Evolutionary conservation across 768 basidiomycete genomes (phyloP).

Genomic region (Hirschioporus abietinus): DNA sequence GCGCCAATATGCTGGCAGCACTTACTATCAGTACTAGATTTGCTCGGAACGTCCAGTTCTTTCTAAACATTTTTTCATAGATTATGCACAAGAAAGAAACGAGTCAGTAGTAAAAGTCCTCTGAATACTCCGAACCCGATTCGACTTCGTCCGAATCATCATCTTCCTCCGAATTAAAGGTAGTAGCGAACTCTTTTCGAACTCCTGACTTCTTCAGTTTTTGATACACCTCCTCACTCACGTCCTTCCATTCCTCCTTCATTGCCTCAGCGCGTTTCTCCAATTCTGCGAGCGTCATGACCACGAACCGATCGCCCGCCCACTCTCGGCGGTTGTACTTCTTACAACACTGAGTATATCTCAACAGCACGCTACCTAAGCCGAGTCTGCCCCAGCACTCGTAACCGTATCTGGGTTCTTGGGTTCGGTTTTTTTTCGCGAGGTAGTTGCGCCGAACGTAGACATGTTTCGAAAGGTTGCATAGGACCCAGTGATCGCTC

Average conservation of each 20-base stretch:
- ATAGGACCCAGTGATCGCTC: constrained; percentile 8
- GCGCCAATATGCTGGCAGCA: too few species aligned
- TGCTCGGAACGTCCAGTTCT: too few species aligned
- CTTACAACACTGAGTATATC: background rate
- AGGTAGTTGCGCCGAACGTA: constrained; percentile 6
- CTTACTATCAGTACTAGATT: too few species aligned
- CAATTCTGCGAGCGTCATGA: background rate
- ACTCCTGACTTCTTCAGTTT: background rate
- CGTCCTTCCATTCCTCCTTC: background rate
- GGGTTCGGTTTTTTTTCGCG: background rate
- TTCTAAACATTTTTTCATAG: too few species aligned
- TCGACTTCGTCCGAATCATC: background rate
- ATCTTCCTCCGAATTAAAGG: background rate
- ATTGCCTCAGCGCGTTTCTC: background rate
- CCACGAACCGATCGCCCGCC: background rate
- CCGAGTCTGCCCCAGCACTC: background rate
- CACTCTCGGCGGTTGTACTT: background rate
- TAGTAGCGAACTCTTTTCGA: background rate
- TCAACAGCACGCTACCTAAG: background rate
- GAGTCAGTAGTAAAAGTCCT: background rate
- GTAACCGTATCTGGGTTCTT: background rate
- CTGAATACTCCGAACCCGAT: background rate
- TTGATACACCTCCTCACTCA: background rate
- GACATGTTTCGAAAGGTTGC: constrained; percentile 11
- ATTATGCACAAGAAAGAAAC: background rate